These are phyloP conservation scores for Curvularia spicifera DNA, from an alignment of 2,329 filamentous ascomycete genomes.

Conservation along the genomic window DNA sequence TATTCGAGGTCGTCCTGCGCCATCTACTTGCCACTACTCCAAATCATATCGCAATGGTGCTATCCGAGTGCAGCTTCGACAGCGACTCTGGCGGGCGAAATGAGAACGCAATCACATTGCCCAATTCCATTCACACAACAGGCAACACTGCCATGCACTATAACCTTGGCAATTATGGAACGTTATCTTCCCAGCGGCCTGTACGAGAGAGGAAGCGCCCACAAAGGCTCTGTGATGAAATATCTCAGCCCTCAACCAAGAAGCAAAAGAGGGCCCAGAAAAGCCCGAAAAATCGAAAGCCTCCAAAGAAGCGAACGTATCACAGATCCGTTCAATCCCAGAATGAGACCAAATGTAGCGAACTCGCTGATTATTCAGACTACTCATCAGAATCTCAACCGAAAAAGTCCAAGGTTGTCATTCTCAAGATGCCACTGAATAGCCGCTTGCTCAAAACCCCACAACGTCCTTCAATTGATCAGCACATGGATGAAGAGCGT, in stretches of 20 bases:
- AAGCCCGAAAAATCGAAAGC: not conserved
- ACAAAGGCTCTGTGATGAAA: not conserved
- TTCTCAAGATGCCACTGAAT: not conserved
- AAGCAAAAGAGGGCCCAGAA: not conserved
- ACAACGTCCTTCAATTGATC: not conserved
- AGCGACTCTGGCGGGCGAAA: not conserved
- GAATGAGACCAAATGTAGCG: not conserved
- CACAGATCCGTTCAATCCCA: not conserved
- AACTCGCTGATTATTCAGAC: not conserved
- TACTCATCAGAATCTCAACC: not conserved
- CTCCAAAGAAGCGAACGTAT: not conserved
- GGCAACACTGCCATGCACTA: not conserved
- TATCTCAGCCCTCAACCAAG: not conserved
- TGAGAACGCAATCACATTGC: not conserved
- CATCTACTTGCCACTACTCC: not conserved
- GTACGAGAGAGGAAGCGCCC: conserved; percentile 1
- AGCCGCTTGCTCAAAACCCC: not conserved
- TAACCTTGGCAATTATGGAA: conserved; percentile 9
- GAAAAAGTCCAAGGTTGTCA: not conserved
- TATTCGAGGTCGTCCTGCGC: not conserved
- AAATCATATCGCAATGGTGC: not conserved
- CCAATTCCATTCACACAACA: not conserved
- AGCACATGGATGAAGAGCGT: not conserved
- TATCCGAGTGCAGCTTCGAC: conserved; percentile 1
- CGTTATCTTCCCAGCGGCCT: conserved; percentile 13